Evolutionary conservation across 2,329 filamentous ascomycete genomes (phyloP).

Genomic region (Alternaria novae-zelandiae): DNA sequence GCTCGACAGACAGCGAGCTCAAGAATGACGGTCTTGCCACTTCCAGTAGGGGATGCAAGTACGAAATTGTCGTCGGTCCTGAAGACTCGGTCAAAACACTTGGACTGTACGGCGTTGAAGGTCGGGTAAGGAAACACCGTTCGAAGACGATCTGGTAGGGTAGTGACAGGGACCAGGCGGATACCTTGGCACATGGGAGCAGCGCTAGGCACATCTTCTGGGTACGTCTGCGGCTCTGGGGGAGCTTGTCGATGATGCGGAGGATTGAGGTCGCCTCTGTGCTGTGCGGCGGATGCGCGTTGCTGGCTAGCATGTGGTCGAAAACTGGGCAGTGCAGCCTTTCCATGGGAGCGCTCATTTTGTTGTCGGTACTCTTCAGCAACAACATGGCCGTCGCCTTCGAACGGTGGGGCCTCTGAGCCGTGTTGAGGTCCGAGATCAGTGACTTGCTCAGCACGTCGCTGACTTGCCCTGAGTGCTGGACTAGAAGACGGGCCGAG

Average conservation of each 20-base stretch:
- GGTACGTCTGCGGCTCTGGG: neutral
- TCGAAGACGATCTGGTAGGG: slow-evolving; percentile 72
- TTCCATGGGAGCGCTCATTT: neutral
- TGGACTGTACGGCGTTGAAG: slow-evolving; percentile 85
- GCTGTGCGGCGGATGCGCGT: neutral
- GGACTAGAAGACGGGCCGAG: slow-evolving; percentile 49
- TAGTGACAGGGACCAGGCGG: slow-evolving; percentile 62
- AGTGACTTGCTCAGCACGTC: slow-evolving; percentile 22
- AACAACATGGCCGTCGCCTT: neutral
- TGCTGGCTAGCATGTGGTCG: neutral
- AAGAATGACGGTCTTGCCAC: slow-evolving; percentile 82
- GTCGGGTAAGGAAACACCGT: slow-evolving; percentile 73
- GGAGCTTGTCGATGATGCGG: neutral
- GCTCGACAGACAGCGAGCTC: slow-evolving; percentile 83
- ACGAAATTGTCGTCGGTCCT: slow-evolving; percentile 76
- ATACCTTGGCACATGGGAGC: slow-evolving; percentile 63
- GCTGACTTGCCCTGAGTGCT: slow-evolving; percentile 45
- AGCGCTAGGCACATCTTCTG: slow-evolving; percentile 2
- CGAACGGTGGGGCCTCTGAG: neutral
- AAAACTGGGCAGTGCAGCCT: neutral
- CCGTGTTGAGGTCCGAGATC: neutral
- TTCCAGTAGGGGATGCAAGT: slow-evolving; percentile 81
- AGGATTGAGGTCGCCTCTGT: neutral
- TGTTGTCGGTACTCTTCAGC: neutral
- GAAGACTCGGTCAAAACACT: slow-evolving; percentile 73